These are phyloP conservation scores for Populus simonii DNA, from an alignment of 345 rosid genomes.

Conservation along the genomic window DNA sequence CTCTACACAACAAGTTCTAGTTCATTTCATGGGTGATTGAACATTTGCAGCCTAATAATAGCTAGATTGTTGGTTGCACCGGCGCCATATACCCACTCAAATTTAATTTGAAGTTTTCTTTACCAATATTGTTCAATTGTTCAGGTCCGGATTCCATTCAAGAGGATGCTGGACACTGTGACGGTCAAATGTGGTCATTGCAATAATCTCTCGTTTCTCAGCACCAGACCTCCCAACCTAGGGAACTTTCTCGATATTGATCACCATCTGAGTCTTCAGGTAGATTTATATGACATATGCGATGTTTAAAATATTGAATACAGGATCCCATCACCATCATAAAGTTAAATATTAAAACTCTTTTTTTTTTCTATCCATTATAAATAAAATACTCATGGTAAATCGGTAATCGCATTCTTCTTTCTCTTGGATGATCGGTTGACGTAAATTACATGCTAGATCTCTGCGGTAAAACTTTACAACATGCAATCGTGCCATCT, in stretches of 20 bases:
- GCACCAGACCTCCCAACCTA: conserved; percentile 72
- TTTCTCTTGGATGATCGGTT: background rate
- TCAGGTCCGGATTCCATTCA: conserved; percentile 93
- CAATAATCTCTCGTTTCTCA: conserved; percentile 86
- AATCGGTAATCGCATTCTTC: background rate
- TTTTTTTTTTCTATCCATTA: background rate
- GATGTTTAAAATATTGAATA: background rate
- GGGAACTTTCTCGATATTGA: conserved; percentile 51
- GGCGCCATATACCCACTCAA: background rate
- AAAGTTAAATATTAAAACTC: background rate
- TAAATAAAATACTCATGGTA: background rate
- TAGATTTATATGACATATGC: conserved; percentile 1
- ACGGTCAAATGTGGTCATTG: conserved; percentile 98
- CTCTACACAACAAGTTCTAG: background rate
- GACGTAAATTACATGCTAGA: background rate
- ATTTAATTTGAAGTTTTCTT: background rate
- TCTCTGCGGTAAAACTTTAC: background rate
- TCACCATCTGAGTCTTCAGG: conserved; percentile 70
- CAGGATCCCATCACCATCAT: background rate
- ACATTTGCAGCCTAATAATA: background rate
- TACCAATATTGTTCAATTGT: background rate
- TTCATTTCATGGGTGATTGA: background rate
- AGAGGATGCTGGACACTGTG: conserved; percentile 80
- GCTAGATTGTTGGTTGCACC: background rate
- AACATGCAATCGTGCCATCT: background rate